Percentiles rank a stretch among this genome's conserved stretches.
Evolutionary conservation across 1,284 basidiomycete species (phyloP).

Genomic region (Microbotryum silenes-acaulis): DNA sequence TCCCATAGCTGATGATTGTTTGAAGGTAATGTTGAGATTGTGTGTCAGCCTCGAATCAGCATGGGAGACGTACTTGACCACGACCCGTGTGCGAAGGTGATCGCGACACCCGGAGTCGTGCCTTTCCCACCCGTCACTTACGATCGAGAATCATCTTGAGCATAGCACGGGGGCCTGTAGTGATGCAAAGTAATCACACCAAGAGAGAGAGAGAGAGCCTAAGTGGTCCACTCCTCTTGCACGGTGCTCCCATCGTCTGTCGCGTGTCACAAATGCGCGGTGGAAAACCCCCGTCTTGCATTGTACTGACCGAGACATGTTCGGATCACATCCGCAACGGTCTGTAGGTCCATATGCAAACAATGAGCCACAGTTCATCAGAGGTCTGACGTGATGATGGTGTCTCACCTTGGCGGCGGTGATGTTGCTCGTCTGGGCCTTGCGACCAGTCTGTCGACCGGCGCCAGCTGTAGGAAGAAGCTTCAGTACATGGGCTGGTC

Average conservation of each 20-base stretch:
- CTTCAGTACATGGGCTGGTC: too few species aligned
- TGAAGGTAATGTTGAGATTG: neutral
- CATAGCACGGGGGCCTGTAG: constrained; percentile 79
- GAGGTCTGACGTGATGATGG: neutral
- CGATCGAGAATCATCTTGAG: constrained; percentile 95
- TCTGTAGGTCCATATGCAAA: constrained; percentile 48
- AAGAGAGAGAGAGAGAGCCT: neutral
- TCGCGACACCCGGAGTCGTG: neutral
- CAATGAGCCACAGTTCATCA: neutral
- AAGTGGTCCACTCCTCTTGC: neutral
- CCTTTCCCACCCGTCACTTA: constrained; percentile 7
- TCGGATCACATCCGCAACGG: constrained; percentile 96
- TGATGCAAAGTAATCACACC: neutral
- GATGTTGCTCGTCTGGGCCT: constrained; percentile 96
- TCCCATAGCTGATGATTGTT: constrained; percentile 59
- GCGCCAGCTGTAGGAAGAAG: constrained; percentile 66
- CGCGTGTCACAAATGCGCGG: neutral
- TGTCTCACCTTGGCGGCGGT: constrained; percentile 79
- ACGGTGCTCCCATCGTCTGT: neutral
- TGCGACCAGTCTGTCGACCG: constrained; percentile 84
- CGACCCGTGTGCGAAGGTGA: constrained; percentile 19
- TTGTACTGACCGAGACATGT: constrained; percentile 64
- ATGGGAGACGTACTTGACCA: neutral
- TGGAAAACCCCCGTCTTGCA: neutral
- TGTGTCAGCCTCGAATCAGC: neutral